Conservation (phyloP, 352 stramenopile species). For the Phytophthora tubulina region DNA sequence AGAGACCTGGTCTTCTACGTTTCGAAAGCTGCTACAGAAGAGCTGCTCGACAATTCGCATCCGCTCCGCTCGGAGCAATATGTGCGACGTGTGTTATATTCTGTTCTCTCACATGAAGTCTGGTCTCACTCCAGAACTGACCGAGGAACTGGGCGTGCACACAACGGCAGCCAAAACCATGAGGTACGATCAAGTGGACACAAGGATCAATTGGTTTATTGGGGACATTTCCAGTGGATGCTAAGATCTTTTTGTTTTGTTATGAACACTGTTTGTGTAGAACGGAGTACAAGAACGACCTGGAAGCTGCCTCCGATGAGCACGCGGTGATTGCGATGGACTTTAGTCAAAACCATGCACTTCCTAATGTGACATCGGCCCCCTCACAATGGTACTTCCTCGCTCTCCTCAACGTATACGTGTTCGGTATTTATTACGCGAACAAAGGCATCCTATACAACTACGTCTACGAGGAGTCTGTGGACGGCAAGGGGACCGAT, state of each 20-base stretch:
- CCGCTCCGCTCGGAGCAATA: too few relatives aligned
- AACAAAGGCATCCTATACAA: slow-evolving; percentile 22
- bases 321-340: slow-evolving; percentile 34
- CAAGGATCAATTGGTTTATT: slow-evolving; percentile 12
- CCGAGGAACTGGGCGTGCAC: too few relatives aligned
- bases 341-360: background rate
- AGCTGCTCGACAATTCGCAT: too few relatives aligned
- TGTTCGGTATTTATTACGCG: slow-evolving; percentile 29
- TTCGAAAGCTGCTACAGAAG: too few relatives aligned
- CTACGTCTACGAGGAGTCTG: slow-evolving; percentile 25
- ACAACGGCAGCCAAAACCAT: too few relatives aligned
- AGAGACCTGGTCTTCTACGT: background rate
- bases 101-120: too few relatives aligned
- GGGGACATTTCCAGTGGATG: slow-evolving; percentile 2
- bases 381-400: slow-evolving; percentile 26
- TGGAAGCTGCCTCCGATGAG: background rate
- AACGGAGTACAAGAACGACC: slow-evolving; percentile 23
- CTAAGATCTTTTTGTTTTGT: slow-evolving; percentile 7
- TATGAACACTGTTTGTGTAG: background rate
- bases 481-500: slow-evolving; percentile 14
- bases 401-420: slow-evolving; percentile 20
- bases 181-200: background rate
- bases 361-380: background rate
- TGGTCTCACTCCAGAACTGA: background rate
- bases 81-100: background rate